Evolutionary conservation across 2,329 filamentous ascomycete genomes (phyloP).

Genomic region (Hypoxylon sp.): DNA sequence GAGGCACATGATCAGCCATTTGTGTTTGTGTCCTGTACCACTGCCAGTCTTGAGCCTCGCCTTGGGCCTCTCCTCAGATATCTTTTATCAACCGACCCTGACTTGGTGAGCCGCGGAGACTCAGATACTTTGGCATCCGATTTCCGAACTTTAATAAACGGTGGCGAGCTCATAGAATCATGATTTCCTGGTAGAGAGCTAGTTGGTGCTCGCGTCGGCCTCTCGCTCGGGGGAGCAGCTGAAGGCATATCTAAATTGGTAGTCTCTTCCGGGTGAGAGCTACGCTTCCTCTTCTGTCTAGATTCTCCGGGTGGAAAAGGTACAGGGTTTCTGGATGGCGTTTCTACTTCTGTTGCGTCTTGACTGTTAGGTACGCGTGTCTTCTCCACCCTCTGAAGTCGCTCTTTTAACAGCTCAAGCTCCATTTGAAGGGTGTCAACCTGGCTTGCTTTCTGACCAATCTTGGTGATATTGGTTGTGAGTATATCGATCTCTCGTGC

Average conservation of each 20-base stretch:
- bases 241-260: constrained; percentile 2
- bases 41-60: neutral
- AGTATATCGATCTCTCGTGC: constrained; percentile 59
- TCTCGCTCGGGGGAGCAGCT: neutral
- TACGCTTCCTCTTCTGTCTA: constrained; percentile 26
- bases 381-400: constrained; percentile 58
- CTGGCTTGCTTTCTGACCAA: constrained; percentile 57
- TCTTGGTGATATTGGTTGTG: constrained; percentile 57
- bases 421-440: constrained; percentile 61
- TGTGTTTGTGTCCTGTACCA: neutral
- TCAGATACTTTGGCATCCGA: constrained; percentile 4
- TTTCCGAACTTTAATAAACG: constrained; percentile 15
- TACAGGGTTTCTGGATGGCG: constrained; percentile 1
- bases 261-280: constrained; percentile 1
- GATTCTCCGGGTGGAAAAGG: constrained; percentile 7
- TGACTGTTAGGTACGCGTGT: constrained; percentile 29
- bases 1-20: constrained; percentile 3
- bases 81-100: constrained; percentile 36
- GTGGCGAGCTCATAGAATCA: constrained; percentile 11
- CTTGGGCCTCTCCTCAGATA: constrained; percentile 6
- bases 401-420: constrained; percentile 58
- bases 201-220: neutral
- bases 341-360: constrained; percentile 10
- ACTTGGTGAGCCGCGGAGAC: constrained; percentile 31
- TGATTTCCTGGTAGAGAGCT: constrained; percentile 12